Percentiles rank a stretch among this genome's conserved stretches.
Conservation (phyloP, 176 grass and related monocot genomes). For the Eragrostis nindensis region DNA sequence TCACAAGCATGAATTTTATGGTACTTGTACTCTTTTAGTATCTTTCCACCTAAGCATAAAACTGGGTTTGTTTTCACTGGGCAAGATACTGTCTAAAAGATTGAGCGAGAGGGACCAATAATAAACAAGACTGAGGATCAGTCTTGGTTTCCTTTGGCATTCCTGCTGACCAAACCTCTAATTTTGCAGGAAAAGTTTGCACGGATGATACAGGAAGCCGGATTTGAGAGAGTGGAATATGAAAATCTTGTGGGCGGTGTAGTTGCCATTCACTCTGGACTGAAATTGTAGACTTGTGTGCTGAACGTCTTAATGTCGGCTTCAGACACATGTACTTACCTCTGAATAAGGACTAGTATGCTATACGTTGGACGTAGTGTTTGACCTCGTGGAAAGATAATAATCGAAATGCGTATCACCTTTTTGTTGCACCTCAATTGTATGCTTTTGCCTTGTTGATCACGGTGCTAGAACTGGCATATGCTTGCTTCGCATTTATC, state of each 20-base stretch:
- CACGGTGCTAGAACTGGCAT: too few relatives aligned
- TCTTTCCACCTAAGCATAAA: constrained; percentile 18
- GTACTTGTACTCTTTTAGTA: too few relatives aligned
- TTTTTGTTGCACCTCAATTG: too few relatives aligned
- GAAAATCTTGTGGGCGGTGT: constrained; percentile 96
- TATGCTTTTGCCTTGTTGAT: too few relatives aligned
- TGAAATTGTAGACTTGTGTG: constrained; percentile 60
- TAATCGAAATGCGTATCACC: too few relatives aligned
- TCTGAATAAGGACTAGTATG: background rate
- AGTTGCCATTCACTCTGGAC: constrained; percentile 91
- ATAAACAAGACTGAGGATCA: background rate
- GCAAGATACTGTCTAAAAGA: background rate
- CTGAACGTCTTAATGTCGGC: too few relatives aligned
- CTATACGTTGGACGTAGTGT: background rate
- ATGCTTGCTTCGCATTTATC: too few relatives aligned
- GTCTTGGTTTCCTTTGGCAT: constrained; percentile 5
- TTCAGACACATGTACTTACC: background rate
- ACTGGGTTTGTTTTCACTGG: background rate
- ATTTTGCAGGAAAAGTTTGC: constrained; percentile 76
- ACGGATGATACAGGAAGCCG: constrained; percentile 87
- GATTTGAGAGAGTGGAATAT: constrained; percentile 84
- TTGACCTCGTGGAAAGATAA: background rate
- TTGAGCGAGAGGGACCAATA: too few relatives aligned
- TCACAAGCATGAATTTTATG: background rate
- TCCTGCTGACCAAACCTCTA: constrained; percentile 23